Evolutionary conservation across 305 asterid species (phyloP).

Genomic region (Vinca major): DNA sequence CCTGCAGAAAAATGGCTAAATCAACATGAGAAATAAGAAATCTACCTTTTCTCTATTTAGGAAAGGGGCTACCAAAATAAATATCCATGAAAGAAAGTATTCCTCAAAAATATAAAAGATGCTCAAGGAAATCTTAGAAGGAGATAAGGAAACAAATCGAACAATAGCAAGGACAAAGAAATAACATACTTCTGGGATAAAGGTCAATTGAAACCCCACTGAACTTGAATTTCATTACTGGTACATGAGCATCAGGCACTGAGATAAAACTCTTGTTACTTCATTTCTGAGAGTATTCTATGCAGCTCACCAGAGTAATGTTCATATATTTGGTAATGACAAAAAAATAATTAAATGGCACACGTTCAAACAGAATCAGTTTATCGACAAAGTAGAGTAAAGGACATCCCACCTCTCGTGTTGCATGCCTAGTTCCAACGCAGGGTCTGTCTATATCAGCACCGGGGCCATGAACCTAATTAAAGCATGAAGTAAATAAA

Average conservation of each 20-base stretch:
- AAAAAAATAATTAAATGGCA: neutral
- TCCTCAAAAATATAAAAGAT: neutral
- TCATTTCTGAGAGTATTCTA: conserved; percentile 71
- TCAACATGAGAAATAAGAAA: conserved; percentile 7
- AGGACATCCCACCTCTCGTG: conserved; percentile 48
- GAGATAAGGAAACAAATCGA: neutral
- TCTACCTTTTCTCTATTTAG: neutral
- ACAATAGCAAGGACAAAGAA: neutral
- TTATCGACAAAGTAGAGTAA: neutral
- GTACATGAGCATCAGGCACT: conserved; percentile 89
- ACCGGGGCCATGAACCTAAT: conserved; percentile 94
- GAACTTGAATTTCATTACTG: conserved; percentile 85
- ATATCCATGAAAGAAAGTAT: neutral
- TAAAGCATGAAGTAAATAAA: conserved; percentile 9
- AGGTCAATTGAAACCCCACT: conserved; percentile 77
- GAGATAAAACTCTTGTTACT: conserved; percentile 71
- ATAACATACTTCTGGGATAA: conserved; percentile 75
- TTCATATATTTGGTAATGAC: conserved; percentile 19
- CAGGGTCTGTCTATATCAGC: conserved; percentile 95
- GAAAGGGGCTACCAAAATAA: neutral
- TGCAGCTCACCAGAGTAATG: conserved; percentile 84
- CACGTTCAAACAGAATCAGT: neutral
- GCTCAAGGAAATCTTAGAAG: neutral
- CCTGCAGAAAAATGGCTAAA: conserved; percentile 31
- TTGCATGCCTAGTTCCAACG: conserved; percentile 85